Conservation (phyloP, 495 filamentous ascomycete genomes). For the Bathelium albidoporum region DNA sequence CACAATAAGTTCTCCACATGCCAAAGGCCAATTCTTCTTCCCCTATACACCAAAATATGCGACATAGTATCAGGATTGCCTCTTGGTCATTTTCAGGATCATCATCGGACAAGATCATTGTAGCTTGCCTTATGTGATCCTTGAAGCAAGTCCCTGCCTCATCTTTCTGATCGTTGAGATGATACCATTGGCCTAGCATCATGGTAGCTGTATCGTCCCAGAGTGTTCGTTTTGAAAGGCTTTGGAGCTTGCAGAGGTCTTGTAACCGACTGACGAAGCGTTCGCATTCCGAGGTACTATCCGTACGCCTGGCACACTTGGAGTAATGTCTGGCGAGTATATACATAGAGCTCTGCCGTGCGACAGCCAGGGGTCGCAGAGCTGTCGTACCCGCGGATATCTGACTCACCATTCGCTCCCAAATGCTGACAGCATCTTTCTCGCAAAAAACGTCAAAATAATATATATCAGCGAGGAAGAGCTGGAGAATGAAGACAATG, state of each 20-base stretch:
- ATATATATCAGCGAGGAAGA: slow-evolving; percentile 6
- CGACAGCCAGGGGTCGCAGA: background rate
- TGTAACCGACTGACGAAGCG: background rate
- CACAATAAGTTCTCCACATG: background rate
- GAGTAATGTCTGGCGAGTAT: slow-evolving; percentile 4
- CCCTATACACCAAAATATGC: background rate
- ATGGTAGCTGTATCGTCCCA: background rate
- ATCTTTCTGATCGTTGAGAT: slow-evolving; percentile 3
- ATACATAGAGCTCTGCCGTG: background rate
- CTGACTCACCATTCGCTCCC: background rate
- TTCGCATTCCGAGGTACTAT: background rate
- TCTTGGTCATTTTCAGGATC: background rate
- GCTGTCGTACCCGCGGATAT: background rate
- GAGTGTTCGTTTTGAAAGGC: background rate
- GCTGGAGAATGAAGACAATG: background rate
- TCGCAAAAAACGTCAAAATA: background rate
- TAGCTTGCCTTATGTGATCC: background rate
- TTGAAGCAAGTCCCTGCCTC: slow-evolving; percentile 6
- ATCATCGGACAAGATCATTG: slow-evolving; percentile 10
- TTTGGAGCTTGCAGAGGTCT: background rate
- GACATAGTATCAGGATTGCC: background rate
- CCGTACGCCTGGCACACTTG: background rate
- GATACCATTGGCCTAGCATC: slow-evolving; percentile 9
- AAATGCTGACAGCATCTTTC: slow-evolving; percentile 1
- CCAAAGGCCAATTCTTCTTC: background rate